Percentiles rank a stretch among this genome's conserved stretches.
Evolutionary conservation across 2,329 filamentous ascomycete species (phyloP).

Genomic region (Fusarium chlamydosporum): DNA sequence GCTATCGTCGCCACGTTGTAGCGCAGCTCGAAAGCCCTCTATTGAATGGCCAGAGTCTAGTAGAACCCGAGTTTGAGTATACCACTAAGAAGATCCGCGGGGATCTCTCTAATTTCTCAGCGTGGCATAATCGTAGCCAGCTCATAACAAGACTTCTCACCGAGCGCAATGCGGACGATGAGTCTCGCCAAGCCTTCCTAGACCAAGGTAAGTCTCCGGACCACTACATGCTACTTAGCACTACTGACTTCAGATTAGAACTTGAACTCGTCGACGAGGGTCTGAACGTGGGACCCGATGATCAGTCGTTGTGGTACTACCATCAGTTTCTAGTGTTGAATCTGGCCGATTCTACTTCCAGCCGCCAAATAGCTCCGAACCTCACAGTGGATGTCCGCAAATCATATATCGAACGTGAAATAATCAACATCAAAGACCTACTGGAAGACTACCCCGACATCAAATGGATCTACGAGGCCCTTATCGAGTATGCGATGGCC

Average conservation of each 20-base stretch:
- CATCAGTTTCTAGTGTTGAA: constrained; percentile 88
- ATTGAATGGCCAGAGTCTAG: constrained; percentile 72
- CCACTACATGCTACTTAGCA: neutral
- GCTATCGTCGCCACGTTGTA: constrained; percentile 86
- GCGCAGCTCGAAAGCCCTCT: constrained; percentile 75
- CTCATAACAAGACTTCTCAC: constrained; percentile 82
- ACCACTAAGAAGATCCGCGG: constrained; percentile 87
- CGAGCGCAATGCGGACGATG: constrained; percentile 75
- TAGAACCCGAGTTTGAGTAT: constrained; percentile 87
- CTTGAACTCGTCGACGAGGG: constrained; percentile 81
- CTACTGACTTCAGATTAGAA: constrained; percentile 64
- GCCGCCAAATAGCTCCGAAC: constrained; percentile 73
- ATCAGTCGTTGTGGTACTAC: constrained; percentile 98
- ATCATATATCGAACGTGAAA: constrained; percentile 76
- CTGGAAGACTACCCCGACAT: constrained; percentile 69
- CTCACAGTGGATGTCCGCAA: constrained; percentile 73
- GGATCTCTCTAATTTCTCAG: constrained; percentile 96
- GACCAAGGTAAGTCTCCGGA: constrained; percentile 70
- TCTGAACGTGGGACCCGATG: constrained; percentile 89
- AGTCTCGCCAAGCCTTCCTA: constrained; percentile 76
- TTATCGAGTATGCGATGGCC: constrained; percentile 79
- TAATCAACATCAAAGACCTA: constrained; percentile 79
- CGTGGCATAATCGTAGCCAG: constrained; percentile 92
- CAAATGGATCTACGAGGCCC: constrained; percentile 91
- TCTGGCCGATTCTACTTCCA: constrained; percentile 65